phyloP scores from a whole-genome alignment of 208 protist species.

The Wallacemonas rigidus region DNA sequence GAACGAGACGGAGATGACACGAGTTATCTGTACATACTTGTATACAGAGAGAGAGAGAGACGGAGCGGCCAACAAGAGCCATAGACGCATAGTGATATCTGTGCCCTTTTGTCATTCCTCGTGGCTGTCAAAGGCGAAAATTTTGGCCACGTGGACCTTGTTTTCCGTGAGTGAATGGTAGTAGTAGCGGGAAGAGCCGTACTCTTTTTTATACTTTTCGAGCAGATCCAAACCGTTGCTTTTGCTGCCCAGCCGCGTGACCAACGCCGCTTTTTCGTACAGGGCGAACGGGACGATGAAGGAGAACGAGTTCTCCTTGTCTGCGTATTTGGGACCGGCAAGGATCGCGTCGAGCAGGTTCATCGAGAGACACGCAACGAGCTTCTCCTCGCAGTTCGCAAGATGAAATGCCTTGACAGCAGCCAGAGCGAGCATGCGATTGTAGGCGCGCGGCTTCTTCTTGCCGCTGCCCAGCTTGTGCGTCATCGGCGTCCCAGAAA shows the following conservation, averaged over 20 bases:
- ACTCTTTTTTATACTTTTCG: conserved; percentile 41
- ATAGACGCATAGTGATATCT: too few species aligned
- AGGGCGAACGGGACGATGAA: conserved; percentile 41
- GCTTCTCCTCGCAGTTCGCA: conserved; percentile 32
- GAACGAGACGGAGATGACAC: too few species aligned
- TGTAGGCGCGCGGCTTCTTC: conserved; percentile 17
- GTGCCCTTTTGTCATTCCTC: too few species aligned
- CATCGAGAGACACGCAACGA: conserved; percentile 10
- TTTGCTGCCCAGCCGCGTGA: conserved; percentile 21
- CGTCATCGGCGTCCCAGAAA: conserved; percentile 12
- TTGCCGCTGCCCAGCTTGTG: conserved; percentile 5
- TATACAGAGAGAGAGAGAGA: conserved; percentile 12
- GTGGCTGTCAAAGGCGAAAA: neutral
- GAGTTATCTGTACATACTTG: too few species aligned
- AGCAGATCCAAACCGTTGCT: conserved; percentile 16
- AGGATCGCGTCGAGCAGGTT: conserved; percentile 29
- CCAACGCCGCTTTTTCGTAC: conserved; percentile 40
- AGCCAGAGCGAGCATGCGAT: conserved; percentile 30
- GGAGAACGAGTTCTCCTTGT: conserved; percentile 40
- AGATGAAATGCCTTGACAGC: conserved; percentile 33
- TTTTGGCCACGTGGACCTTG: conserved; percentile 34
- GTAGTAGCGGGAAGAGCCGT: conserved; percentile 41
- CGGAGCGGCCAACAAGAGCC: too few species aligned
- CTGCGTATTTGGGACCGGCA: conserved; percentile 38
- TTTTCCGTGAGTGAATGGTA: conserved; percentile 37